Evolutionary conservation across 78 protist genomes (phyloP), one percentile per base, ranked within the genome.

Genomic region (Guillardia theta): DNA sequence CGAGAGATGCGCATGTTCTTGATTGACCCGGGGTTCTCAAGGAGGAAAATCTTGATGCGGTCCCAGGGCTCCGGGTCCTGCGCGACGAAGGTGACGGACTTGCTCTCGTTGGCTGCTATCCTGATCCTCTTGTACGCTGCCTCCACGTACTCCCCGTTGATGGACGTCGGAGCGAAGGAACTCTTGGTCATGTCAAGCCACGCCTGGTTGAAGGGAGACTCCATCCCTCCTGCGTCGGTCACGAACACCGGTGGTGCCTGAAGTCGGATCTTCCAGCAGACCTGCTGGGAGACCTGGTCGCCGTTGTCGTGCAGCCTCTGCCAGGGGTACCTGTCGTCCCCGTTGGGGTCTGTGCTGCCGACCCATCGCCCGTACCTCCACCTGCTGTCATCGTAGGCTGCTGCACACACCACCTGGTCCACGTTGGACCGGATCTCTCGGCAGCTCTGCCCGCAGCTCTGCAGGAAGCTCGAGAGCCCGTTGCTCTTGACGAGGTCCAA

Each of bases 11-110:
- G 45, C 41, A 70, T 24, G 10, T 18, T 18, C 36, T 24, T 22
- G 41, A 24, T 12, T 3, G 36, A 15, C 27, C 83, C 83, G 83
- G 83, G 33, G 45, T 33, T 24, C 83, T 70, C 83, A 1, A 22
- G 83, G 33, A 70, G 10, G 83, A 22, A 70, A 43, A 70, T 70
- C 45, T 70, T 70, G 83, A 70, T 33, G 21, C 36, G n/a, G 83
- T 70, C 83, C 36, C 6, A 12, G n/a, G 83, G n/a, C 83, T 70
- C 46, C n/a, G 83, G 83, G 83, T 70, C 83, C 83, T 70, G 83
- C 41, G 83, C 83, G 41, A 70, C 41, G 41, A 70, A 70, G 33
- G 33, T 33, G 41, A 22, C 10, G 83, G 41, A 36, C 46, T 33
- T 15, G 36, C 36, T 24, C 36, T 4, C 4, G 36, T 33, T 24